Evolutionary conservation across 108 stramenopile genomes (phyloP), one percentile per base, ranked within the genome.

Genomic region (Fistulifera pelliculosa): DNA sequence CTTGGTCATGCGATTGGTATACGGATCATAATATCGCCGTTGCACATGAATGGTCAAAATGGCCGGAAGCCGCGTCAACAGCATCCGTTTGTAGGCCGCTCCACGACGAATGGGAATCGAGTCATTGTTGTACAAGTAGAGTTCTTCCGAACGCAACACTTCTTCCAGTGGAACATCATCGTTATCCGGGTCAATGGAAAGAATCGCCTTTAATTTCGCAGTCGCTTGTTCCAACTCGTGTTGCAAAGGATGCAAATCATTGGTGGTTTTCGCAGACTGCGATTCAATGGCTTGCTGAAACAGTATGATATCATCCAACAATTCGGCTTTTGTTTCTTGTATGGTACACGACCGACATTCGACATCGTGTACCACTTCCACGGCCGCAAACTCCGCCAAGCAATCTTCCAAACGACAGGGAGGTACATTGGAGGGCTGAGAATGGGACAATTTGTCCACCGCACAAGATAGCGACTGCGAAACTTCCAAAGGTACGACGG

Each of bases 1-100:
- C 57, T 90, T 90, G 41, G 76, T 61, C 70, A 82, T 82, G 45
- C 54, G 53, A 52, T 66, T 52, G 16, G 52, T 65, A 19, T 45
- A 50, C 22, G 73, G 65, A 67, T 90, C 83, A 56, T 72, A 85
- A 47, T 84, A 85, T 7, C 79, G 74, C n/a, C 89, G 80, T 64
- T 90, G 89, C 16, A 86, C 60, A 47, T 90, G 89, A 40, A 85
- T 60, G 49, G 83, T 82, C 28, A 90, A 54, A 15, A 86, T 61
- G 27, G 70, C 63, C 6, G 89, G 89, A 17, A 70, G 70, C 19
- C 89, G 61, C 31, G 85, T 83, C 38, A 90, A 49, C 14, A 83
- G 56, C 13, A 83, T 53, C 28, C 84, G 82, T 54, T 84, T 86
- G 35, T 40, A 58, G 11, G 89, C 84, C 50, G 71, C 64, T 16